These are phyloP conservation scores for Neofusicoccum ribis DNA, from an alignment of 2,329 filamentous ascomycete species.

Conservation along the genomic window DNA sequence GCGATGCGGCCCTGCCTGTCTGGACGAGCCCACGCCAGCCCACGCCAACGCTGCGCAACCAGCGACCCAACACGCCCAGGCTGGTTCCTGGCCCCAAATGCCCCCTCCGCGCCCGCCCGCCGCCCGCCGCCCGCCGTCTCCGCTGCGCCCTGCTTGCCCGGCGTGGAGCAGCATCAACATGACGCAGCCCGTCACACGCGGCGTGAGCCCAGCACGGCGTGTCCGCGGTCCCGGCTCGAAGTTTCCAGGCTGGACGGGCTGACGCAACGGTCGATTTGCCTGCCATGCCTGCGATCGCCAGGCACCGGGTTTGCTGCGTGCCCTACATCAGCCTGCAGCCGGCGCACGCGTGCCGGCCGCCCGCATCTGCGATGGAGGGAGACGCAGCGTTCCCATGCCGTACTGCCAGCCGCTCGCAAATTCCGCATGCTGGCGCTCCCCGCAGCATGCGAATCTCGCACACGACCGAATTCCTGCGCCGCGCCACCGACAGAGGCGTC, in stretches of 20 bases:
- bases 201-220: not conserved
- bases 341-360: not conserved
- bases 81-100: not conserved
- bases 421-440: not conserved
- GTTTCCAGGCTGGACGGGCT: not conserved
- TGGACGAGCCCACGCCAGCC: not conserved
- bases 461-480: not conserved
- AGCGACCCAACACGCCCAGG: not conserved
- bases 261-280: not conserved
- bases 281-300: not conserved
- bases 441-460: slow-evolving; percentile 5
- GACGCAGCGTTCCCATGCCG: not conserved
- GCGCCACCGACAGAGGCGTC: not conserved
- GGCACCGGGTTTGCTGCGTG: not conserved
- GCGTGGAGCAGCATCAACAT: slow-evolving; percentile 3
- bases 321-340: not conserved
- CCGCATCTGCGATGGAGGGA: not conserved
- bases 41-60: not conserved
- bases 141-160: slow-evolving; percentile 4
- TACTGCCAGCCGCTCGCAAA: not conserved
- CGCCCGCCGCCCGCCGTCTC: not conserved
- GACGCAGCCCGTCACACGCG: slow-evolving; percentile 7
- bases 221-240: not conserved
- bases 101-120: not conserved
- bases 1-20: not conserved